phyloP scores from a whole-genome alignment of 192 early-diverging fungal genomes.

The Glomus cerebriforme region DNA sequence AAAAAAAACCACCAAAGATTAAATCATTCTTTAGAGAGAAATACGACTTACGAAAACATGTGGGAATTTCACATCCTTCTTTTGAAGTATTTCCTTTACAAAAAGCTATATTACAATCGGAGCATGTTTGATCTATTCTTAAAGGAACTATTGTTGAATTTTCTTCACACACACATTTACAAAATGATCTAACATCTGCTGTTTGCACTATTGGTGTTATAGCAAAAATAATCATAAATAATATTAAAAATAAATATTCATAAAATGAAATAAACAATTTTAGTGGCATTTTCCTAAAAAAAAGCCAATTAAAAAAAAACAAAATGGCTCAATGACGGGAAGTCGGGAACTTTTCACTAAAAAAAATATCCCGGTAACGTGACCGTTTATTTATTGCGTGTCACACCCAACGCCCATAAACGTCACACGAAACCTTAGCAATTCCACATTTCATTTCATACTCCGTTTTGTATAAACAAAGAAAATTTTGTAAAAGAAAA shows the following conservation, averaged over 20 bases:
- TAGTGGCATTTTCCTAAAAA: neutral
- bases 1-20: neutral
- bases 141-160: conserved; percentile 11
- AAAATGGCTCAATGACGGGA: too few relatives aligned
- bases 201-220: neutral
- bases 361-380: too few relatives aligned
- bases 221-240: neutral
- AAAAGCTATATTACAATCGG: conserved; percentile 11
- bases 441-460: too few relatives aligned
- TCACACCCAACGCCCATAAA: too few relatives aligned
- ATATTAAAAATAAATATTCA: neutral
- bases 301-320: too few relatives aligned
- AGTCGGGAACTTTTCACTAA: too few relatives aligned
- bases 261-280: neutral
- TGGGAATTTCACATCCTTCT: conserved; percentile 5
- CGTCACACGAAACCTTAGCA: too few relatives aligned
- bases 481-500: too few relatives aligned
- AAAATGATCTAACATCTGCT: conserved; percentile 16
- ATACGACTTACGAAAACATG: conserved; percentile 10
- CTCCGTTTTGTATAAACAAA: too few relatives aligned
- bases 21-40: neutral
- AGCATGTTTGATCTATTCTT: neutral
- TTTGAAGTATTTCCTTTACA: neutral
- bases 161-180: conserved; percentile 16
- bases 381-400: too few relatives aligned